A percentile compares a stretch with the other conserved stretches of the same genome.
phyloP scores from a whole-genome alignment of 116 monocot species.

The Zostera marina region DNA sequence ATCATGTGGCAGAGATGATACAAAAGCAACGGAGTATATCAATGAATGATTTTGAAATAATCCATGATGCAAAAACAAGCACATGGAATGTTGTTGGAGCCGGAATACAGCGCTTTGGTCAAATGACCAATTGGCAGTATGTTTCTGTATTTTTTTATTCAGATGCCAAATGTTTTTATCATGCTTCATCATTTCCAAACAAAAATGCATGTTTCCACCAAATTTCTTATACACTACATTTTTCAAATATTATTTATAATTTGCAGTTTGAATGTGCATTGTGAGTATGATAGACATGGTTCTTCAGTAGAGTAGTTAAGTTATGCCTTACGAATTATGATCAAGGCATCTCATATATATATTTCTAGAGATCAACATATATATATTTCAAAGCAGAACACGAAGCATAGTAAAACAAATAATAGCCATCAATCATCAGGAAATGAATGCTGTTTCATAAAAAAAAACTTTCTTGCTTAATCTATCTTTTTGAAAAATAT shows the following conservation, averaged over 20 bases:
- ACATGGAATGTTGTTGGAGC: conserved; percentile 82
- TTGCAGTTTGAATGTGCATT: no score
- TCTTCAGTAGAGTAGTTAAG: no score
- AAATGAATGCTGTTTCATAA: no score
- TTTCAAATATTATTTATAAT: no score
- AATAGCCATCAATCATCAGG: no score
- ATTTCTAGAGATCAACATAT: no score
- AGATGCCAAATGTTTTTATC: neutral
- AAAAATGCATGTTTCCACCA: neutral
- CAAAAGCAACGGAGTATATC: conserved; percentile 47
- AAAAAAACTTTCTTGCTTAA: no score
- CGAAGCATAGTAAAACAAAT: no score
- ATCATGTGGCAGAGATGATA: conserved; percentile 85
- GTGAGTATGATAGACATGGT: no score
- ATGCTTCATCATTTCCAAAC: neutral
- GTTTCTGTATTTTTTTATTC: conserved; percentile 1
- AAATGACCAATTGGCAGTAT: conserved; percentile 99
- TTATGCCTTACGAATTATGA: neutral
- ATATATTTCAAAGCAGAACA: no score
- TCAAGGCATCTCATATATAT: neutral
- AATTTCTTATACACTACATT: neutral
- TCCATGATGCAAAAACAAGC: conserved; percentile 42
- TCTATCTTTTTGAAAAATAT: no score
- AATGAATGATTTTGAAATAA: conserved; percentile 87
- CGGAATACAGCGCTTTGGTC: conserved; percentile 92